Conservation (phyloP, 75 land plant genomes). For the Gnetum montanum region DNA sequence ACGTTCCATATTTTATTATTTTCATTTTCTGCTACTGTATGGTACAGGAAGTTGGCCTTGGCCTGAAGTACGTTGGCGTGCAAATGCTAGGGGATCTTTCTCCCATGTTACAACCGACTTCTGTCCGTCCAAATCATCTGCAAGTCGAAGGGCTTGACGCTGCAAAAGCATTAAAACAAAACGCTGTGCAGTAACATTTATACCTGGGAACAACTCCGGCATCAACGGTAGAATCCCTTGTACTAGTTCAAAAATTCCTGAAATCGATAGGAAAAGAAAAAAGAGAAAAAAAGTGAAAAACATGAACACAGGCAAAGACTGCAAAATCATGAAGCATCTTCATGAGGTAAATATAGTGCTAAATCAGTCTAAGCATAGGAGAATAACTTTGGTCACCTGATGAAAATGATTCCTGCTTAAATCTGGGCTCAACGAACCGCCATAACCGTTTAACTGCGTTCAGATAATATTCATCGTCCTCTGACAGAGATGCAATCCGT, state of each 20-base stretch:
- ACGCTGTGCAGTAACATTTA: slow-evolving; percentile 21
- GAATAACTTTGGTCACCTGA: background rate
- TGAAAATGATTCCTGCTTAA: slow-evolving; percentile 4
- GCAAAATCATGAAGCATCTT: background rate
- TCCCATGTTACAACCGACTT: slow-evolving; percentile 21
- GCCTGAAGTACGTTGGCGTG: slow-evolving; percentile 2
- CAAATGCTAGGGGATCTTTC: slow-evolving; percentile 25
- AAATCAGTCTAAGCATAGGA: no score
- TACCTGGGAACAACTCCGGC: slow-evolving; percentile 31
- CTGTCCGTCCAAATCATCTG: slow-evolving; percentile 45
- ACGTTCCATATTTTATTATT: no score
- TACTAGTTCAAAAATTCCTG: slow-evolving; percentile 24
- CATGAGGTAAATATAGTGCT: no score
- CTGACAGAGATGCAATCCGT: slow-evolving; percentile 25
- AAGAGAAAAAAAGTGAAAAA: background rate
- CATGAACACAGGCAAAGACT: background rate
- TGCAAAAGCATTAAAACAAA: slow-evolving; percentile 40
- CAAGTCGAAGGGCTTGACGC: slow-evolving; percentile 39
- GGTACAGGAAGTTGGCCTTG: slow-evolving; percentile 4
- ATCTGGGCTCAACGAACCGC: slow-evolving; percentile 28
- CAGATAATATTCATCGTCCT: slow-evolving; percentile 34
- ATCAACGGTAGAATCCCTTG: slow-evolving; percentile 19
- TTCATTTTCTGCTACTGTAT: background rate
- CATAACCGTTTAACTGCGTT: slow-evolving; percentile 32
- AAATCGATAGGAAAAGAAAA: background rate